Conservation (phyloP, 129 eudicot genomes). For the Chrysanthemum seticuspe region DNA sequence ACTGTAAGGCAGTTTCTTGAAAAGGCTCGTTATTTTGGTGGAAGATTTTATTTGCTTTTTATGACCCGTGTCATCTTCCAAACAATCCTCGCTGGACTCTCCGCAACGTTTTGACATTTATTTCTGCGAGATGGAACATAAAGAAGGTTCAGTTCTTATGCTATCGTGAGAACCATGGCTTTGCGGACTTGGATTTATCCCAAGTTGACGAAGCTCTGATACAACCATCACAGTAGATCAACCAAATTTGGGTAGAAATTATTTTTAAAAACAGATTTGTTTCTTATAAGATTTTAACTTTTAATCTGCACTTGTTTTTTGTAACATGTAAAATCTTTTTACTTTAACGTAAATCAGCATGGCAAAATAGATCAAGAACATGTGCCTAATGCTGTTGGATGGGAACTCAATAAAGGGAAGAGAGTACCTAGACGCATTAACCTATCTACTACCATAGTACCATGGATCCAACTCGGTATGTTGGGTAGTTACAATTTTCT, state of each 20-base stretch:
- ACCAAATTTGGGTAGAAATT: conserved; percentile 33
- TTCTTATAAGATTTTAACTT: conserved; percentile 5
- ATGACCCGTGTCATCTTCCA: conserved; percentile 87
- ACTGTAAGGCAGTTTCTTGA: background rate
- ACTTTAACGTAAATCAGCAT: conserved; percentile 42
- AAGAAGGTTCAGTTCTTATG: conserved; percentile 64
- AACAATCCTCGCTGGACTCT: conserved; percentile 95
- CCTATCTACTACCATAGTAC: conserved; percentile 81
- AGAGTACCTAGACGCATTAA: conserved; percentile 50
- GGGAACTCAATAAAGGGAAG: conserved; percentile 62
- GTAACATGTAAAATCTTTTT: conserved; percentile 3
- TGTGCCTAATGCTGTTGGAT: conserved; percentile 74
- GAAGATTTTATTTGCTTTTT: conserved; percentile 81
- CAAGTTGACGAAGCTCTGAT: conserved; percentile 78
- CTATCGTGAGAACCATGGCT: conserved; percentile 91
- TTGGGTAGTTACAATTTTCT: background rate
- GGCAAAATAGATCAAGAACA: conserved; percentile 41
- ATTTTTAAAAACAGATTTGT: conserved; percentile 5
- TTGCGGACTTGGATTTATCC: conserved; percentile 70
- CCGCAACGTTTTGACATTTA: conserved; percentile 63
- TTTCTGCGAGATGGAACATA: conserved; percentile 65
- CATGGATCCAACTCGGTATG: conserved; percentile 91
- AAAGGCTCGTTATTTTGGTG: conserved; percentile 14
- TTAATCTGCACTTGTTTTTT: conserved; percentile 9
- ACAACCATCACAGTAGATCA: conserved; percentile 64